Conservation (phyloP, 257 asterid species). For the Gentiana dahurica region DNA sequence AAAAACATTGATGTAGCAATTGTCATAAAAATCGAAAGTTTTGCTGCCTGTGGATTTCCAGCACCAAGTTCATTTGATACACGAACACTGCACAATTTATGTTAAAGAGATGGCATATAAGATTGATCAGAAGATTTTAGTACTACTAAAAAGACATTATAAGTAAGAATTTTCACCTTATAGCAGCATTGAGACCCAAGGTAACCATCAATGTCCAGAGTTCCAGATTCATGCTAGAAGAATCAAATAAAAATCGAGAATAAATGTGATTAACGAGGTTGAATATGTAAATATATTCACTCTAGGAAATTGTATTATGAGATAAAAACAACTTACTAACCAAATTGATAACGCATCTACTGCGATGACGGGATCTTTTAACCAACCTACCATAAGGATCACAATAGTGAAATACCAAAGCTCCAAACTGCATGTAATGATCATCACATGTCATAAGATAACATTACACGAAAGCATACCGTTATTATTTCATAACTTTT, state of each 20-base stretch:
- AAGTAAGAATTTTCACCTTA: conserved; percentile 34
- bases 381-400: conserved; percentile 76
- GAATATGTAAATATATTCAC: neutral
- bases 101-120: no score
- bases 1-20: conserved; percentile 45
- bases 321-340: conserved; percentile 20
- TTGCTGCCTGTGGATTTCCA: conserved; percentile 58
- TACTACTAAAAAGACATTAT: neutral
- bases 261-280: neutral
- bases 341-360: conserved; percentile 78
- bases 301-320: neutral
- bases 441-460: neutral
- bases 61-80: conserved; percentile 86
- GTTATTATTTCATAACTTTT: no score
- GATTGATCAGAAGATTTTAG: neutral
- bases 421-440: conserved; percentile 46
- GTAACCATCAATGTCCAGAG: conserved; percentile 69
- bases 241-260: conserved; percentile 1
- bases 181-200: conserved; percentile 81
- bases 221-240: conserved; percentile 57
- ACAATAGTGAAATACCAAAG: conserved; percentile 66
- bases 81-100: conserved; percentile 42
- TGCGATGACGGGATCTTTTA: conserved; percentile 64
- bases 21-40: conserved; percentile 43
- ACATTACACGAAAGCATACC: neutral